Percentiles rank a stretch among this genome's conserved stretches.
phyloP scores from a whole-genome alignment of 179 eudicot species.

The Actinidia arguta region DNA sequence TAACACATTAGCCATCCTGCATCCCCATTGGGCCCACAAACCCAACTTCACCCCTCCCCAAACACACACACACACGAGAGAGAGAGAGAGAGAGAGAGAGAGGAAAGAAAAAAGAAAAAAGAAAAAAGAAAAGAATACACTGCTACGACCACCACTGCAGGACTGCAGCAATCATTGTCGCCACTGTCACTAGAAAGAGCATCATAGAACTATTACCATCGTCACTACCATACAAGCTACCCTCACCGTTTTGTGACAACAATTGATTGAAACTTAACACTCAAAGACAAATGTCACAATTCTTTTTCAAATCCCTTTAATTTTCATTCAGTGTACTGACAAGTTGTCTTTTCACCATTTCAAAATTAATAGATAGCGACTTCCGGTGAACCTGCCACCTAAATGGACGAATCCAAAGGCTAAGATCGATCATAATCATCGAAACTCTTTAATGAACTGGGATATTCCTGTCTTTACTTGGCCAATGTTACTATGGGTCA shows the following conservation, averaged over 20 bases:
- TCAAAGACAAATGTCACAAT: neutral
- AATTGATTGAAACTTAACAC: neutral
- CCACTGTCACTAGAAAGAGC: neutral
- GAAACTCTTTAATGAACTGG: neutral
- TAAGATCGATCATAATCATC: neutral
- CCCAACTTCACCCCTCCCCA: too few relatives aligned
- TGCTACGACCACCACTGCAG: neutral
- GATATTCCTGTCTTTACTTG: neutral
- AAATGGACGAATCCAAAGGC: neutral
- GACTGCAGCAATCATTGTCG: neutral
- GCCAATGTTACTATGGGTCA: neutral
- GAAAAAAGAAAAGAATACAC: neutral
- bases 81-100: too few relatives aligned
- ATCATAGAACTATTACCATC: neutral
- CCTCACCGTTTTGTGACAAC: neutral
- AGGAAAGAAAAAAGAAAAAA: too few relatives aligned
- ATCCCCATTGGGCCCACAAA: too few relatives aligned
- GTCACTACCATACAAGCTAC: neutral
- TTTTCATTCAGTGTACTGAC: neutral
- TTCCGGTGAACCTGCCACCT: neutral
- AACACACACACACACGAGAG: too few relatives aligned
- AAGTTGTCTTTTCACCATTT: neutral
- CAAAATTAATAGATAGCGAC: neutral
- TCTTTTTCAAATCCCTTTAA: too few relatives aligned
- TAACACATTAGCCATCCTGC: too few relatives aligned